Evolutionary conservation across 23 red algal species (phyloP).

Genomic region (Gracilaria domingensis): DNA sequence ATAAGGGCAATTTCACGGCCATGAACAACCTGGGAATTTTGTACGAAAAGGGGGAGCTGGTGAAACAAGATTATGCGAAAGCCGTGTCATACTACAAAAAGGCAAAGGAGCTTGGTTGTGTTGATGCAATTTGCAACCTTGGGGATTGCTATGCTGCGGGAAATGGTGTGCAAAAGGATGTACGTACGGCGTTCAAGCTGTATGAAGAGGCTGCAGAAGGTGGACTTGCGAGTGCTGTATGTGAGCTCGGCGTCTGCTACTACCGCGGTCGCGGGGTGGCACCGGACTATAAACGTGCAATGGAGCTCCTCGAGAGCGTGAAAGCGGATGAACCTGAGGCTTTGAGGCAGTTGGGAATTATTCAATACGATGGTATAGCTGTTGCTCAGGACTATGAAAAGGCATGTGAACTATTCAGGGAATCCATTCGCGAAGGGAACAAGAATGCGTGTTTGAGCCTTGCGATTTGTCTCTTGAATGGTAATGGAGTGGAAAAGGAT

Average conservation of each 20-base stretch:
- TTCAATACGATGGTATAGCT: conserved; percentile 59
- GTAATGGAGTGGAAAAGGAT: conserved; percentile 50
- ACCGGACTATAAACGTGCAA: conserved; percentile 9
- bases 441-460: conserved; percentile 29
- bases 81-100: conserved; percentile 42
- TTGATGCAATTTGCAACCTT: conserved; percentile 69
- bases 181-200: conserved; percentile 30
- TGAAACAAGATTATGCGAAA: conserved; percentile 61
- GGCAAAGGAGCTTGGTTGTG: conserved; percentile 32
- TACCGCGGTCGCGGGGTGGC: conserved; percentile 52
- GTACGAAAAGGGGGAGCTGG: conserved; percentile 64
- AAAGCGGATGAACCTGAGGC: conserved; percentile 54
- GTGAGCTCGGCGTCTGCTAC: conserved; percentile 61
- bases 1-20: conserved; percentile 41
- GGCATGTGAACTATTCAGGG: conserved; percentile 23
- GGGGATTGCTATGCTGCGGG: conserved; percentile 63
- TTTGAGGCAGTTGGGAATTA: conserved; percentile 54
- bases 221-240: conserved; percentile 43
- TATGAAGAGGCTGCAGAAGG: conserved; percentile 47
- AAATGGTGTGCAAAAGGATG: conserved; percentile 43
- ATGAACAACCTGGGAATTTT: conserved; percentile 67
- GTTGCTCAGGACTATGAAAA: conserved; percentile 34
- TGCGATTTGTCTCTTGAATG: conserved; percentile 32
- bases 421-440: conserved; percentile 32
- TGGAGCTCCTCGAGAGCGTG: conserved; percentile 41